Conservation (phyloP, 129 eudicot species). For the Flaveria bidentis region DNA sequence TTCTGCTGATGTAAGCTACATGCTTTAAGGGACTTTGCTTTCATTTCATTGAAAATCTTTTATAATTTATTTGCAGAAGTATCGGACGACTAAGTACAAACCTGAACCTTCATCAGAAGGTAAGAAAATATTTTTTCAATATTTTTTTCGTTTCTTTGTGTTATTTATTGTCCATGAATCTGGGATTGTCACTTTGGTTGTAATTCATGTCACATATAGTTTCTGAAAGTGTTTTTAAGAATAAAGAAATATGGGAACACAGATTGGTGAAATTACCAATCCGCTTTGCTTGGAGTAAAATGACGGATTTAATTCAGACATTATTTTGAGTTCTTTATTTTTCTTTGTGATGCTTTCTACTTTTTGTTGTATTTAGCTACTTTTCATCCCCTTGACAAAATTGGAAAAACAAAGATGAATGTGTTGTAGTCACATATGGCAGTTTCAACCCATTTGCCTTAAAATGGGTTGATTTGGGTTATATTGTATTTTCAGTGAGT, state of each 20-base stretch:
- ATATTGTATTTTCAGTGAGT: neutral
- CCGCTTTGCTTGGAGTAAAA: constrained; percentile 3
- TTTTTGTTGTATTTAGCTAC: constrained; percentile 7
- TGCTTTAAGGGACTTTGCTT: constrained; percentile 11
- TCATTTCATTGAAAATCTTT: constrained; percentile 6
- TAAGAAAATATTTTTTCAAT: constrained; percentile 8
- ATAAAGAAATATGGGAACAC: neutral
- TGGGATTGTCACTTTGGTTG: constrained; percentile 4
- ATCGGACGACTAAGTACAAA: constrained; percentile 91
- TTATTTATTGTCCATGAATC: neutral
- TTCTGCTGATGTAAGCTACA: constrained; percentile 12
- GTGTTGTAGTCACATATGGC: neutral
- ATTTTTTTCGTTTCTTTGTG: neutral
- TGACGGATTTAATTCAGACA: neutral
- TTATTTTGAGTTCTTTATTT: neutral
- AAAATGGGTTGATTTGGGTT: neutral
- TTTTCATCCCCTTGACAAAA: neutral
- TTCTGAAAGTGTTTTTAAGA: constrained; percentile 1
- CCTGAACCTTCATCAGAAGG: constrained; percentile 84
- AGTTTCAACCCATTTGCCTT: neutral
- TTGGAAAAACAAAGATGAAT: neutral
- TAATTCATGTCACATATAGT: neutral
- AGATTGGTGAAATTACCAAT: neutral
- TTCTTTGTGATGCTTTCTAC: neutral
- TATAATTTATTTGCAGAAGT: constrained; percentile 65